Base-by-base conservation (phyloP, 352 stramenopile genomes). In the Phytophthora fragariae region DNA sequence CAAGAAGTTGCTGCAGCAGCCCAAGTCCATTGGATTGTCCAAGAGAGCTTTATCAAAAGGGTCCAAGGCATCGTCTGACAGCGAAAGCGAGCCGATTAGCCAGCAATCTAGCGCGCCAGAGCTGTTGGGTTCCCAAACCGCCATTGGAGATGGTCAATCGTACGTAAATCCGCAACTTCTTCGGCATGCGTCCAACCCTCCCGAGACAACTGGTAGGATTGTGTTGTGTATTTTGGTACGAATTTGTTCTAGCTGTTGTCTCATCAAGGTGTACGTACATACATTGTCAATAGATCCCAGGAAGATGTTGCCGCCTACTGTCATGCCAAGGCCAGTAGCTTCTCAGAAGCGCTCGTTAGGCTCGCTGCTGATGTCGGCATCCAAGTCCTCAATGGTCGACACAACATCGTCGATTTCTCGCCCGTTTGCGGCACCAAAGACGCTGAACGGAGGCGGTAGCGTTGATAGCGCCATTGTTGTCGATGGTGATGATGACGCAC, bases 91-190 rank as follows among this genome's bases (percentile, higher is more conserved):
- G 14, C 54, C 69, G 41, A 33, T 35, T 33, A 73, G 62, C 44
- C 52, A 68, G 29, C 65, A 62, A 33, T 39, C 41, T 27, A 68
- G 31, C 52, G 29, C 57, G n/a, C 57, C 65, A 49, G 61, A 68
- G 8, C 24, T 68, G 50, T 68, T 33, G 41, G 65, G 10, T 41
- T 79, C 63, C 41, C 74, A 77, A 61, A 77, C 75, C 10, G 83
- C 78, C 19, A 96, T 96, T 57, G 89, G 87, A 14, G 89, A 93
- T 70, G 89, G 89, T 0, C 89, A 96, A 64, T 93, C 88, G 1
- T 96, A 94, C 57, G 84, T 96, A 19, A 87, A 95, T 46, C 88
- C 88, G 19, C 70, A 84, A 12, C 72, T 95, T 17, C 82, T 95
- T 65, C 81, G 70, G 1, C 76, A 78, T 11, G 31, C 61, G 44